A percentile compares a stretch with the other conserved stretches of the same genome.
These are phyloP conservation scores for Coemansia sp. DNA, from an alignment of 192 early-diverging fungal genomes.

Conservation along the genomic window DNA sequence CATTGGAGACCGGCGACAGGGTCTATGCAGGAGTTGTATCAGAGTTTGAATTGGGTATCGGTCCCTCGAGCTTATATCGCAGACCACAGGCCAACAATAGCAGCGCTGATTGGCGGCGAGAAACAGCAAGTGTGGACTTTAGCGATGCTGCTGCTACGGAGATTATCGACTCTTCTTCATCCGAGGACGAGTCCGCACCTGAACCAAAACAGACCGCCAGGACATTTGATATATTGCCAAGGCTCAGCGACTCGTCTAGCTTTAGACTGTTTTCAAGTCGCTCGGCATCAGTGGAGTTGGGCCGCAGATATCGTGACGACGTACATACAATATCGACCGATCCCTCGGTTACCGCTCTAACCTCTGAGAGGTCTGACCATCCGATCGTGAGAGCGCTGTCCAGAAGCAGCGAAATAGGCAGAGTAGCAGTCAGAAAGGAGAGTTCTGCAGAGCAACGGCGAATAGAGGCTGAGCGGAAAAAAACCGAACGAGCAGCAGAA, in stretches of 20 bases:
- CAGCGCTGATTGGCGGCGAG: background rate
- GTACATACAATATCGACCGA: constrained; percentile 7
- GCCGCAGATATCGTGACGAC: background rate
- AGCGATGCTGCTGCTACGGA: constrained; percentile 31
- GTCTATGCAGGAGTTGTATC: background rate
- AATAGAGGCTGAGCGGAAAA: constrained; percentile 5
- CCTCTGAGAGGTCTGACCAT: constrained; percentile 1
- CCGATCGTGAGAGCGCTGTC: background rate
- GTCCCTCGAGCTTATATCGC: background rate
- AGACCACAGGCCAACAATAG: background rate
- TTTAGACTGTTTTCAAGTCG: constrained; percentile 6
- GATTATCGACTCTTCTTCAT: constrained; percentile 24
- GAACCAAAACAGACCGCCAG: background rate
- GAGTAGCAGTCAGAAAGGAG: background rate
- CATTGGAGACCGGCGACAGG: background rate
- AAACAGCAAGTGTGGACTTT: background rate
- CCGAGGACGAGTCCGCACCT: background rate
- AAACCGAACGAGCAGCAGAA: background rate
- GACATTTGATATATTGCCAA: background rate
- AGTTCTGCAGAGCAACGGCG: background rate
- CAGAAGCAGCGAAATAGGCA: background rate
- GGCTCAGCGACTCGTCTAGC: background rate
- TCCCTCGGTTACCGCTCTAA: background rate
- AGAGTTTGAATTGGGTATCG: constrained; percentile 4
- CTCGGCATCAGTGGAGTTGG: background rate